phyloP scores from a whole-genome alignment of 208 protist genomes.

The Leptomonas seymouri region DNA sequence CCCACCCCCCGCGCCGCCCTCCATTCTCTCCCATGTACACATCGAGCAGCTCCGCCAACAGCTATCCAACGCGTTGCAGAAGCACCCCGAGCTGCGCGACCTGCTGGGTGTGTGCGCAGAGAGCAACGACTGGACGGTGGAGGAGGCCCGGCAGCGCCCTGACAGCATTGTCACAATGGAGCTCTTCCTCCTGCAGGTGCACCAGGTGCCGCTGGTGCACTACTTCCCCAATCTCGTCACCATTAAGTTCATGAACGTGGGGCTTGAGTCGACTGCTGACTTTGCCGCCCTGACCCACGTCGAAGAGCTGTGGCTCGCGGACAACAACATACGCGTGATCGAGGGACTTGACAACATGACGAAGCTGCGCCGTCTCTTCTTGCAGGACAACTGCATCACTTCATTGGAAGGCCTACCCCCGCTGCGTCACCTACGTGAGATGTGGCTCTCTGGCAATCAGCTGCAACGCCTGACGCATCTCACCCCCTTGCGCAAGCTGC shows the following conservation, averaged over 20 bases:
- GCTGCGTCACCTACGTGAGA: slow-evolving; percentile 65
- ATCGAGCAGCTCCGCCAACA: slow-evolving; percentile 55
- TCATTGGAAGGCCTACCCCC: slow-evolving; percentile 75
- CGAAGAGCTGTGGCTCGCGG: slow-evolving; percentile 90
- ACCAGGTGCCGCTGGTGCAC: slow-evolving; percentile 55
- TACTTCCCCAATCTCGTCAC: slow-evolving; percentile 79
- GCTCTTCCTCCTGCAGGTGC: slow-evolving; percentile 82
- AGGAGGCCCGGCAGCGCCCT: slow-evolving; percentile 60
- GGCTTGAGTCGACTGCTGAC: slow-evolving; percentile 69
- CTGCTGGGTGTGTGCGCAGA: slow-evolving; percentile 72
- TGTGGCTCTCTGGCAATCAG: slow-evolving; percentile 86
- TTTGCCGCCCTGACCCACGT: slow-evolving; percentile 65
- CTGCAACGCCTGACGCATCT: slow-evolving; percentile 56
- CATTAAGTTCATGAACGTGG: slow-evolving; percentile 82
- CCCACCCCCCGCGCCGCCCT: slow-evolving; percentile 6
- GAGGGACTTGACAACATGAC: slow-evolving; percentile 77
- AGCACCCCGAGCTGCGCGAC: slow-evolving; percentile 53
- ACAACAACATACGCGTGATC: slow-evolving; percentile 84
- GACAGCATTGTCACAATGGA: slow-evolving; percentile 74
- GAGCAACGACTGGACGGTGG: slow-evolving; percentile 81
- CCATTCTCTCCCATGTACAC: slow-evolving; percentile 29
- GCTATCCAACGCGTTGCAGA: slow-evolving; percentile 42
- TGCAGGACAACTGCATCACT: slow-evolving; percentile 86
- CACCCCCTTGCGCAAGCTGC: slow-evolving; percentile 62
- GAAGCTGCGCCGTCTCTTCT: slow-evolving; percentile 73